phyloP scores from a whole-genome alignment of 768 basidiomycete species.

The Clitopilus passeckerianus region DNA sequence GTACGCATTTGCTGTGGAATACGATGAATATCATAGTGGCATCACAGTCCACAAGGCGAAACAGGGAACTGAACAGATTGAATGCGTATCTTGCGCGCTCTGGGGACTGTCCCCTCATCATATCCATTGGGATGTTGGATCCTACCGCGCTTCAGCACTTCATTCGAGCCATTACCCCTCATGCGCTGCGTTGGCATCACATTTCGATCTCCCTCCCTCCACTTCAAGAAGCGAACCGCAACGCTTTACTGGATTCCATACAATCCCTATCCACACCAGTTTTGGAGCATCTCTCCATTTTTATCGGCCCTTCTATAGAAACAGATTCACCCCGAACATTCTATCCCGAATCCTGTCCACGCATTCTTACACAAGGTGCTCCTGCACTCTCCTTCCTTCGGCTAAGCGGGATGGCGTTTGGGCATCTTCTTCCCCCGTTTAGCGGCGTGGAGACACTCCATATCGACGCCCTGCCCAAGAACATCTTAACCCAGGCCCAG shows the following conservation, averaged over 20 bases:
- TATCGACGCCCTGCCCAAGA: conserved; percentile 33
- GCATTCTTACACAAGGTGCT: conserved; percentile 25
- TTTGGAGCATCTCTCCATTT: conserved; percentile 35
- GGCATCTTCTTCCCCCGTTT: conserved; percentile 33
- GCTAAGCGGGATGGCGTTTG: conserved; percentile 34
- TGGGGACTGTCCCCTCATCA: conserved; percentile 28
- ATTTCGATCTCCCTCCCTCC: conserved; percentile 24
- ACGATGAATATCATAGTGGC: conserved; percentile 27
- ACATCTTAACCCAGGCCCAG: conserved; percentile 27
- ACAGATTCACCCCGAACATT: conserved; percentile 22
- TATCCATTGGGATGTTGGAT: conserved; percentile 24
- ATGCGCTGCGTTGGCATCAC: conserved; percentile 34
- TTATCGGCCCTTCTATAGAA: conserved; percentile 16
- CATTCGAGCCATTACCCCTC: conserved; percentile 23
- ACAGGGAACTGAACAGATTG: conserved; percentile 20
- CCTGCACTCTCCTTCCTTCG: conserved; percentile 34
- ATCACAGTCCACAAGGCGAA: conserved; percentile 10
- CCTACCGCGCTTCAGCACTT: conserved; percentile 18
- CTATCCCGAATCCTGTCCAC: conserved; percentile 19
- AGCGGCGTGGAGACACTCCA: conserved; percentile 33
- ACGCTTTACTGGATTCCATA: conserved; percentile 17
- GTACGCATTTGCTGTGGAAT: conserved; percentile 41
- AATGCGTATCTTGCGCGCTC: conserved; percentile 33
- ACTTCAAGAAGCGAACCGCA: conserved; percentile 19
- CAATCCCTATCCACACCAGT: conserved; percentile 17